These are phyloP conservation scores for Dichomitus squalens DNA, from an alignment of 1,284 basidiomycete genomes.

Conservation along the genomic window DNA sequence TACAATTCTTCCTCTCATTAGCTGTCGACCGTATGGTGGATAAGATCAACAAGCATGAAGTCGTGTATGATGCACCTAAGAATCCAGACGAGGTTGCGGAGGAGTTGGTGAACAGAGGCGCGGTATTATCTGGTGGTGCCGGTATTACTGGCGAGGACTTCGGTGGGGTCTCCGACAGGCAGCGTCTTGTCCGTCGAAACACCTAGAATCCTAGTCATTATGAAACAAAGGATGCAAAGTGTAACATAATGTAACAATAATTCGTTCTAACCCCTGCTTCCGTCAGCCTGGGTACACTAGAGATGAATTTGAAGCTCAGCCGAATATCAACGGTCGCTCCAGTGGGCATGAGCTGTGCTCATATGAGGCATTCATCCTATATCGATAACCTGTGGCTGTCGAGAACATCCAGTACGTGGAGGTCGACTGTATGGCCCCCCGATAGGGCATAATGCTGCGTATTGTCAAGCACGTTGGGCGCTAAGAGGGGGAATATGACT, in stretches of 20 bases:
- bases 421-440: too few species aligned
- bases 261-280: too few species aligned
- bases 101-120: conserved; percentile 18
- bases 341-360: too few species aligned
- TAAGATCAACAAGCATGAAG: conserved; percentile 12
- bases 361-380: too few species aligned
- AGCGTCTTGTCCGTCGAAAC: conserved; percentile 9
- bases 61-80: conserved; percentile 10
- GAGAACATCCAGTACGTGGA: too few species aligned
- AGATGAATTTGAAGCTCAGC: too few species aligned
- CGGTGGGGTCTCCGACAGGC: conserved; percentile 18
- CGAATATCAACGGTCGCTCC: too few species aligned
- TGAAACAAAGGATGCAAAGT: neutral
- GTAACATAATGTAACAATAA: neutral
- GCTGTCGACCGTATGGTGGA: conserved; percentile 19
- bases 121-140: conserved; percentile 23
- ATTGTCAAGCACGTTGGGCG: too few species aligned
- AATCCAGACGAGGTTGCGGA: conserved; percentile 10
- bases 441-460: too few species aligned
- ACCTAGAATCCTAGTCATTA: neutral
- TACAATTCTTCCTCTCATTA: neutral
- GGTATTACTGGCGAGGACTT: conserved; percentile 28
- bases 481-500: too few species aligned
- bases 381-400: too few species aligned
- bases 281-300: too few species aligned